Percentiles rank a stretch among this genome's conserved stretches.
Conservation (phyloP, 2,329 filamentous ascomycete species). For the Diaporthe destruens region DNA sequence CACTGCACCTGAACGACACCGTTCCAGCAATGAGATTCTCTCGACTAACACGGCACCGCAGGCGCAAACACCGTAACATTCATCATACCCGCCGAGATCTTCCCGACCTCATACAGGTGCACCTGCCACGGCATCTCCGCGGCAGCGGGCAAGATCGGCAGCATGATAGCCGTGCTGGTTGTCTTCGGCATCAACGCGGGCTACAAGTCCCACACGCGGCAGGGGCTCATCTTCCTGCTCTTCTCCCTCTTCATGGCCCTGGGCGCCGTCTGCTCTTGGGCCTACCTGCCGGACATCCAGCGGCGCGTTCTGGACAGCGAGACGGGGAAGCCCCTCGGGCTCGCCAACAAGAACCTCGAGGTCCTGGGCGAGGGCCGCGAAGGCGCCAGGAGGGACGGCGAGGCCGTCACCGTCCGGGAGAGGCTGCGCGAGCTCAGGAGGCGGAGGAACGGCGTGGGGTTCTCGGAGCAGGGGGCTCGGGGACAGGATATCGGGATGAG, state of each 20-base stretch:
- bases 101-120: slow-evolving; percentile 72
- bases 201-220: slow-evolving; percentile 57
- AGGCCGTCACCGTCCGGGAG: slow-evolving; percentile 58
- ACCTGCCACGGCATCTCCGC: slow-evolving; percentile 74
- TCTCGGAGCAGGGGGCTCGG: neutral
- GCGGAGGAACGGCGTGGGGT: slow-evolving; percentile 44
- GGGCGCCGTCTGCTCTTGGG: slow-evolving; percentile 65
- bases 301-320: slow-evolving; percentile 52
- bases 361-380: slow-evolving; percentile 63
- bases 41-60: slow-evolving; percentile 42
- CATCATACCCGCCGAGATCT: slow-evolving; percentile 74
- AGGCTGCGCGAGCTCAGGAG: slow-evolving; percentile 57
- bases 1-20: neutral
- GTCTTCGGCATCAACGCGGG: slow-evolving; percentile 63
- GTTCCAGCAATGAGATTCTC: neutral
- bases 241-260: slow-evolving; percentile 64
- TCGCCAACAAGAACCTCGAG: slow-evolving; percentile 63
- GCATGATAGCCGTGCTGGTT: slow-evolving; percentile 64
- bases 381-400: slow-evolving; percentile 58
- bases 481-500: slow-evolving; percentile 38
- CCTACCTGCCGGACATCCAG: slow-evolving; percentile 63
- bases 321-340: slow-evolving; percentile 49
- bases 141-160: slow-evolving; percentile 70
- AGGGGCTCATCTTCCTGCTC: slow-evolving; percentile 64
- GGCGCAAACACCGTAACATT: slow-evolving; percentile 74